Evolutionary conservation across 2,329 filamentous ascomycete genomes (phyloP).

Genomic region (Endoconidiophora polonica): DNA sequence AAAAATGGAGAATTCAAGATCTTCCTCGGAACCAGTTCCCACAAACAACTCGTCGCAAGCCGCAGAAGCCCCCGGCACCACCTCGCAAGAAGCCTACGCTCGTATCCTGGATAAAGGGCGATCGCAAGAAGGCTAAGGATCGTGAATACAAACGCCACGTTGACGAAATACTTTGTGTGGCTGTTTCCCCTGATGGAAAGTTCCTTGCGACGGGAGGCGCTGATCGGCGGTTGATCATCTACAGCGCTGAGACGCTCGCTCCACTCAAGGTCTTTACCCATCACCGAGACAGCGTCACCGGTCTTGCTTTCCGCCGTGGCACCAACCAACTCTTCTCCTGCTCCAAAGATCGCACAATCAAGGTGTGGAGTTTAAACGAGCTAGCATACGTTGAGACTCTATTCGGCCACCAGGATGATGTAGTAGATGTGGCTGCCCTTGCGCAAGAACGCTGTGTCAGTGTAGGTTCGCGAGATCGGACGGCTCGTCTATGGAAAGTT

Average conservation of each 20-base stretch:
- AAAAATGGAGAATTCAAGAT: constrained; percentile 76
- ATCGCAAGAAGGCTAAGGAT: constrained; percentile 42
- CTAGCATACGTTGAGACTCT: constrained; percentile 89
- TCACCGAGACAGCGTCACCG: constrained; percentile 75
- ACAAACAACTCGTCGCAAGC: constrained; percentile 40
- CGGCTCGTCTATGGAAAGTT: constrained; percentile 88
- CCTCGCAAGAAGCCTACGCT: constrained; percentile 46
- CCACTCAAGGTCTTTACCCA: constrained; percentile 76
- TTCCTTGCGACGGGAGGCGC: constrained; percentile 80
- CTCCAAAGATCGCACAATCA: constrained; percentile 82
- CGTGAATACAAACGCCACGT: constrained; percentile 60
- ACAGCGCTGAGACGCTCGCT: constrained; percentile 64
- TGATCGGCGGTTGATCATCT: constrained; percentile 73
- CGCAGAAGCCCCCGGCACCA: constrained; percentile 39
- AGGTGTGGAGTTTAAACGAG: constrained; percentile 86
- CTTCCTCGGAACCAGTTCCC: constrained; percentile 42
- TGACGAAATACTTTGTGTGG: constrained; percentile 64
- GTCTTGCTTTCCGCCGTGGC: constrained; percentile 68
- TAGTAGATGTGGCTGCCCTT: constrained; percentile 68
- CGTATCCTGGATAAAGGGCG: constrained; percentile 45
- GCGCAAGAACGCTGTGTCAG: constrained; percentile 78
- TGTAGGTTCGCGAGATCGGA: constrained; percentile 80
- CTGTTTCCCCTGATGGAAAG: constrained; percentile 75
- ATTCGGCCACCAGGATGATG: constrained; percentile 87
- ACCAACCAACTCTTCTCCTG: constrained; percentile 88